Percentiles rank a stretch among this genome's conserved stretches.
Conservation (phyloP, 345 rosid genomes). For the Lepidium africanum region DNA sequence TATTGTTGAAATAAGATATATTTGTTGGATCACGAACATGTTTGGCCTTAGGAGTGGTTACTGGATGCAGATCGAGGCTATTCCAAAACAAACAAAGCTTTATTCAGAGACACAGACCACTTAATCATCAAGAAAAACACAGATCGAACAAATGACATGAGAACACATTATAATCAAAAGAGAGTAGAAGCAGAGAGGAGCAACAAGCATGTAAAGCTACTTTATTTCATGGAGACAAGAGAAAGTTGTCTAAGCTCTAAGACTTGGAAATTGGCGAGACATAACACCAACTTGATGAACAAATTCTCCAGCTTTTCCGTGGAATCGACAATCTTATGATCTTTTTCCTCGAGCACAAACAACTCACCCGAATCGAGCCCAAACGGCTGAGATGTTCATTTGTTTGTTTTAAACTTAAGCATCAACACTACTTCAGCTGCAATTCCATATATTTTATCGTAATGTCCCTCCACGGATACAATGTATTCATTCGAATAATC, state of each 20-base stretch:
- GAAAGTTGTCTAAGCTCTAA: neutral
- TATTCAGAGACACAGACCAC: too few relatives aligned
- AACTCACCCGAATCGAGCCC: neutral
- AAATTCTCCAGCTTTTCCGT: slow-evolving; percentile 11
- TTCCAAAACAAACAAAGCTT: too few relatives aligned
- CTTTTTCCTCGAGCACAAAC: slow-evolving; percentile 7
- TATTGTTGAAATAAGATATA: too few relatives aligned
- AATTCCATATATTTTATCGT: neutral
- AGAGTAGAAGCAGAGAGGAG: too few relatives aligned
- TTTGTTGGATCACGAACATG: too few relatives aligned
- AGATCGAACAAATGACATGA: too few relatives aligned
- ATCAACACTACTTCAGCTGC: neutral
- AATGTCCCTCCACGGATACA: slow-evolving; percentile 4
- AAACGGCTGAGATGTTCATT: slow-evolving; percentile 15
- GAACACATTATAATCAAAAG: too few relatives aligned
- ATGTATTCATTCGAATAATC: slow-evolving; percentile 7
- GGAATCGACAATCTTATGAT: slow-evolving; percentile 14
- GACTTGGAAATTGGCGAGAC: slow-evolving; percentile 6
- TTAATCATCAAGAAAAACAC: too few relatives aligned
- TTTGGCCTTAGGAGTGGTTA: too few relatives aligned
- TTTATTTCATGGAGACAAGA: neutral
- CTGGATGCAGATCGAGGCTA: too few relatives aligned
- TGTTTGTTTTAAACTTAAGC: slow-evolving; percentile 14
- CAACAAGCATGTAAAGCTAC: too few relatives aligned
- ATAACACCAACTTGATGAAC: slow-evolving; percentile 21